phyloP scores from a whole-genome alignment of 179 eudicot species.

The Silene vulgaris region DNA sequence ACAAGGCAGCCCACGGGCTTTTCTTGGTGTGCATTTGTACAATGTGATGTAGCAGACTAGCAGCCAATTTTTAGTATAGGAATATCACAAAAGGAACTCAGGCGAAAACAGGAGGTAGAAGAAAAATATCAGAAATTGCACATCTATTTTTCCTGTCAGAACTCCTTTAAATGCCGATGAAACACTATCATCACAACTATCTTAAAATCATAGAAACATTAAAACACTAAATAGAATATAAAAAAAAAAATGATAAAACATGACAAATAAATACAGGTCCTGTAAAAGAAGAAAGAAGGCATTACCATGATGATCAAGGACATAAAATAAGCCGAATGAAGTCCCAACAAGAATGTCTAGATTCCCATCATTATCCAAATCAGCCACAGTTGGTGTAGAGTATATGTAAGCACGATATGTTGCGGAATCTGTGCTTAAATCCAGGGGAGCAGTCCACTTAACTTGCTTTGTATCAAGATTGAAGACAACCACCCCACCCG shows the following conservation, averaged over 20 bases:
- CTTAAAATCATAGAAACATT: neutral
- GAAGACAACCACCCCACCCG: constrained; percentile 90
- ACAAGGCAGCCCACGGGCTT: no score
- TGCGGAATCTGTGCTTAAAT: constrained; percentile 74
- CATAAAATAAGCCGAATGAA: constrained; percentile 86
- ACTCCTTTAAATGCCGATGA: neutral
- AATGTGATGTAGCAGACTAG: neutral
- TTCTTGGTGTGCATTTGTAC: no score
- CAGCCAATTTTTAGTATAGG: neutral
- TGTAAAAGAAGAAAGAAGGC: constrained; percentile 9
- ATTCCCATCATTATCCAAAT: constrained; percentile 94
- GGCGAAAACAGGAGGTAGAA: neutral
- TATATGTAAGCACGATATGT: constrained; percentile 84
- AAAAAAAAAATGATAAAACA: neutral
- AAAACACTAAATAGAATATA: neutral
- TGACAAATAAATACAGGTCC: neutral
- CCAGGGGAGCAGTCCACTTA: constrained; percentile 77
- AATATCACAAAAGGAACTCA: neutral
- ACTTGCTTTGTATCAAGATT: constrained; percentile 97
- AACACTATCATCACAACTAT: neutral
- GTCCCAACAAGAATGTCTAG: constrained; percentile 93
- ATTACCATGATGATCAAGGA: constrained; percentile 89
- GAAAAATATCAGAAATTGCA: neutral
- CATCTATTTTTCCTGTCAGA: neutral
- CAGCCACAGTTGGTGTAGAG: constrained; percentile 84